Percentiles rank a stretch among this genome's conserved stretches.
Evolutionary conservation across 306 rosid species (phyloP).

Genomic region (Quercus ilex): DNA sequence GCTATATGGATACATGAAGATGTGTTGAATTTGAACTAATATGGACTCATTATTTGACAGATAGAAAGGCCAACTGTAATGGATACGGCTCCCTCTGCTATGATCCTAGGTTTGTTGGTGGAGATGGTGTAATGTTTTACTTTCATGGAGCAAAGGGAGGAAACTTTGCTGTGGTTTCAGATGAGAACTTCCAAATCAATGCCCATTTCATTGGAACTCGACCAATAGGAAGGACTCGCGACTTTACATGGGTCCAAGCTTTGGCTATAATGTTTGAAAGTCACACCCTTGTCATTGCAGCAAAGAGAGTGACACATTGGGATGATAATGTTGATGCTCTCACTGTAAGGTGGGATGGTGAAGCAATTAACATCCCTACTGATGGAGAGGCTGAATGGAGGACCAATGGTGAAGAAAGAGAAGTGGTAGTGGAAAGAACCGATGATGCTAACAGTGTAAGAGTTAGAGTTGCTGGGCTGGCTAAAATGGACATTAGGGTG

Average conservation of each 20-base stretch:
- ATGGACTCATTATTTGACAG: constrained; percentile 24
- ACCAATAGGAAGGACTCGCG: constrained; percentile 73
- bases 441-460: constrained; percentile 55
- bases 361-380: constrained; percentile 32
- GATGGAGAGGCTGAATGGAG: constrained; percentile 68
- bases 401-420: constrained; percentile 36
- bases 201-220: constrained; percentile 75
- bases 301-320: constrained; percentile 64
- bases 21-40: neutral
- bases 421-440: constrained; percentile 66
- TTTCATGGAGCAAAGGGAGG: constrained; percentile 78
- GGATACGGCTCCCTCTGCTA: constrained; percentile 78
- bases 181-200: constrained; percentile 59
- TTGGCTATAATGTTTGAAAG: constrained; percentile 57
- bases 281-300: constrained; percentile 66
- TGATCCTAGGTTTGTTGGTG: constrained; percentile 81
- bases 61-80: constrained; percentile 59
- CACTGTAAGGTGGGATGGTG: constrained; percentile 58
- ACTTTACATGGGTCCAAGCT: constrained; percentile 85
- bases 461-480: constrained; percentile 49
- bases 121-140: constrained; percentile 84
- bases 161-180: constrained; percentile 65
- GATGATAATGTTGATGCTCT: constrained; percentile 53
- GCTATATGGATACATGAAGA: neutral
- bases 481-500: constrained; percentile 59